Evolutionary conservation across 805 yeast species (phyloP).

Genomic region (Debaryomyces hansenii): DNA sequence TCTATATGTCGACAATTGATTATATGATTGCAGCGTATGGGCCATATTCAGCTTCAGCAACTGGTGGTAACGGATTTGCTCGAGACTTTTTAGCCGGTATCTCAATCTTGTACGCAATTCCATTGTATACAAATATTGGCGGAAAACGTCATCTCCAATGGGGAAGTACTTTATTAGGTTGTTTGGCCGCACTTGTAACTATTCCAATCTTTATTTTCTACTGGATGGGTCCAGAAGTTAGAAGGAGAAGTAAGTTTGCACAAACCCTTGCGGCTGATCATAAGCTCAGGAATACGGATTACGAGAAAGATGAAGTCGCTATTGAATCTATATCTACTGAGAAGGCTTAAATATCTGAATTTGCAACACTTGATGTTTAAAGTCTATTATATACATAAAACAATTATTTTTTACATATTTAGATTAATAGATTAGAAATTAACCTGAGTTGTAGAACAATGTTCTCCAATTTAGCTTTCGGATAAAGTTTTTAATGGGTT

Average conservation of each 20-base stretch:
- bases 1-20: constrained; percentile 45
- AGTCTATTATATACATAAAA: no score
- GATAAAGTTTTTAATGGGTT: no score
- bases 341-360: neutral
- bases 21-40: constrained; percentile 44
- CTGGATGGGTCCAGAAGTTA: constrained; percentile 38
- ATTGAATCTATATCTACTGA: neutral
- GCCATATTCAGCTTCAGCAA: constrained; percentile 44
- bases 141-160: constrained; percentile 30
- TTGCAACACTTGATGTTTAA: no score
- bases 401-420: no score
- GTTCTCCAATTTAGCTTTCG: no score
- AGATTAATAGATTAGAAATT: no score
- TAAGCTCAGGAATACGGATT: constrained; percentile 7
- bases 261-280: constrained; percentile 33
- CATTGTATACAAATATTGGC: constrained; percentile 35
- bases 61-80: constrained; percentile 45
- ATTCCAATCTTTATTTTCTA: constrained; percentile 38
- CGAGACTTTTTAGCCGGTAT: constrained; percentile 44
- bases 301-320: constrained; percentile 2
- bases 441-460: no score
- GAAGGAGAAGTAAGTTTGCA: constrained; percentile 35
- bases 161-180: constrained; percentile 39
- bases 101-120: constrained; percentile 37
- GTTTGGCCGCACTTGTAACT: constrained; percentile 31